Conservation (phyloP, 441 rosid genomes). For the Aleurites moluccanus region DNA sequence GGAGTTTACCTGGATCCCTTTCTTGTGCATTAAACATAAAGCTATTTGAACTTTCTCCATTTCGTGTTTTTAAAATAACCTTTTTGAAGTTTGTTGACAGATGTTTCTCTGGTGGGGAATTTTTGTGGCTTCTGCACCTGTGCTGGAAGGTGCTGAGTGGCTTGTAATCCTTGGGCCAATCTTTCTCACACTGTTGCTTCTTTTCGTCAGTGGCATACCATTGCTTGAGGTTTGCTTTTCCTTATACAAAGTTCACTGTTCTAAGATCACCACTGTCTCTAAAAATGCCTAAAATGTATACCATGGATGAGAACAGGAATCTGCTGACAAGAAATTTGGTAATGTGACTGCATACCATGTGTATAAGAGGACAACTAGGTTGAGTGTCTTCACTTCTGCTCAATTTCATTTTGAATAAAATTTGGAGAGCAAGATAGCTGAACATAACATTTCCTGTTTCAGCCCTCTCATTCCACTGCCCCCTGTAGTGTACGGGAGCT, state of each 20-base stretch:
- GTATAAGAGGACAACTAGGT: slow-evolving; percentile 85
- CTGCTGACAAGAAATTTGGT: slow-evolving; percentile 84
- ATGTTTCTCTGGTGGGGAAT: slow-evolving; percentile 95
- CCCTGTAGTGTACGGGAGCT: slow-evolving; percentile 50
- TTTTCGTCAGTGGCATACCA: slow-evolving; percentile 87
- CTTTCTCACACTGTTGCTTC: slow-evolving; percentile 80
- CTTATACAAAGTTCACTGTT: not conserved
- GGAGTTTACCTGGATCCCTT: not conserved
- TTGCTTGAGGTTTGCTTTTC: slow-evolving; percentile 72
- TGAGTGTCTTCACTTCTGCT: not conserved
- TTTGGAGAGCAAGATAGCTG: slow-evolving; percentile 12
- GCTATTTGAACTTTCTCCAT: not conserved
- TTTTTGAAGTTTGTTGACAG: slow-evolving; percentile 38
- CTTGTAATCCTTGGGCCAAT: slow-evolving; percentile 79
- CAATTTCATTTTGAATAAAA: not conserved
- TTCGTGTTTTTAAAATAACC: not conserved
- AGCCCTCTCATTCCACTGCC: slow-evolving; percentile 88
- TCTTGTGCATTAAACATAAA: not conserved
- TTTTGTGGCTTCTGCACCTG: slow-evolving; percentile 69
- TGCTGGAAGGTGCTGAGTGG: slow-evolving; percentile 75
- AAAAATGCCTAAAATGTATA: slow-evolving; percentile 21
- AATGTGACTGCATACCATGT: slow-evolving; percentile 54
- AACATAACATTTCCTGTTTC: slow-evolving; percentile 30
- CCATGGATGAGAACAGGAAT: slow-evolving; percentile 47
- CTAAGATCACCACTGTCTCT: not conserved